These are phyloP conservation scores for Apiospora arundinis DNA, from an alignment of 2,329 filamentous ascomycete species.

Conservation along the genomic window DNA sequence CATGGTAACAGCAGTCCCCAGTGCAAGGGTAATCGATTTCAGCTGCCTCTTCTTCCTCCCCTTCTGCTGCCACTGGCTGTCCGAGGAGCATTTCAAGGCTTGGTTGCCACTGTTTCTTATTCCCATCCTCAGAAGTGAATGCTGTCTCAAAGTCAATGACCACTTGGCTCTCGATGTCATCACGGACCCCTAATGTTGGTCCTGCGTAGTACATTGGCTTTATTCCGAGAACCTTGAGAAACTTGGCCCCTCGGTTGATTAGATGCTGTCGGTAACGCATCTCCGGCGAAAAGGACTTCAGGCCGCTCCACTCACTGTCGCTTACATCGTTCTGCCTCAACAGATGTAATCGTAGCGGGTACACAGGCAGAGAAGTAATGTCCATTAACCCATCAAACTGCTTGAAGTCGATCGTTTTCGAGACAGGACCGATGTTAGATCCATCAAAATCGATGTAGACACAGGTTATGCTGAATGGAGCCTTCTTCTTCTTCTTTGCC, in stretches of 20 bases:
- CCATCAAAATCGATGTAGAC: constrained; percentile 38
- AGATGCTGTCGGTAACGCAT: constrained; percentile 11
- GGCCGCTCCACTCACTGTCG: not conserved
- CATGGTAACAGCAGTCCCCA: constrained; percentile 21
- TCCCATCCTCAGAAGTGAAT: constrained; percentile 24
- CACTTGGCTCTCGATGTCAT: constrained; percentile 39
- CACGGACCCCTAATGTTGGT: constrained; percentile 28
- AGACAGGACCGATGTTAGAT: constrained; percentile 30
- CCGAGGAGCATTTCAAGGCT: not conserved
- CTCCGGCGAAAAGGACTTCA: not conserved
- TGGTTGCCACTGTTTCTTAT: constrained; percentile 25
- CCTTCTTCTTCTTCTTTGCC: constrained; percentile 7
- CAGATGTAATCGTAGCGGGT: constrained; percentile 28
- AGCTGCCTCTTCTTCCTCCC: not conserved
- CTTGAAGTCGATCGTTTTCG: constrained; percentile 27
- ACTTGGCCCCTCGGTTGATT: constrained; percentile 25
- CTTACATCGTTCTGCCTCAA: not conserved
- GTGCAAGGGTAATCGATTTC: not conserved
- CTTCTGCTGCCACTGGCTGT: not conserved
- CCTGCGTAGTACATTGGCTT: constrained; percentile 38
- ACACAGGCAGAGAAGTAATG: constrained; percentile 30
- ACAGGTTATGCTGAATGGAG: constrained; percentile 25
- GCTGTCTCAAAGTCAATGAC: constrained; percentile 38
- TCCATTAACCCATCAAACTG: constrained; percentile 29
- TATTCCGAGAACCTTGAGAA: constrained; percentile 22